Conservation (phyloP, 495 filamentous ascomycete genomes). For the Durotheca rogersii region DNA sequence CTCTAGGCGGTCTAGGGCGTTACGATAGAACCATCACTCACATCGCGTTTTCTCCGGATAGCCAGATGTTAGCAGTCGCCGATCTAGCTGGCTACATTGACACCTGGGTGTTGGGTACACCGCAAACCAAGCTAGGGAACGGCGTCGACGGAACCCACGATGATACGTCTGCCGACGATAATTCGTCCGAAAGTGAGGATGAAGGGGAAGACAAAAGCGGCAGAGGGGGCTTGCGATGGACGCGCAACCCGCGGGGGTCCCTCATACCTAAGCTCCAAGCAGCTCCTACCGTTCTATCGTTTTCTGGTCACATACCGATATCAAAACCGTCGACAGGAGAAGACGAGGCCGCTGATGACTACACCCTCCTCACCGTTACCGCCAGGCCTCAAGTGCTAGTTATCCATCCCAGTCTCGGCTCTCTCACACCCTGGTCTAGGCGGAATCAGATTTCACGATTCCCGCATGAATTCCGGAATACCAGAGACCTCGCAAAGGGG, state of each 20-base stretch:
- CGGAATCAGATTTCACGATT: constrained; percentile 74
- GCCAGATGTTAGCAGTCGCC: constrained; percentile 70
- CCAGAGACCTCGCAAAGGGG: constrained; percentile 77
- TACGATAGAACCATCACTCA: constrained; percentile 79
- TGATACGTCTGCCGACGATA: constrained; percentile 33
- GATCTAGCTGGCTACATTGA: constrained; percentile 87
- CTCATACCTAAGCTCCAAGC: constrained; percentile 76
- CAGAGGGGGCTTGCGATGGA: constrained; percentile 19
- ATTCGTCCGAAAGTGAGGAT: constrained; percentile 55
- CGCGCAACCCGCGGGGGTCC: constrained; percentile 52
- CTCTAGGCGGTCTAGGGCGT: constrained; percentile 67
- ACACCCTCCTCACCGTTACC: constrained; percentile 73
- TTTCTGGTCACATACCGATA: constrained; percentile 46
- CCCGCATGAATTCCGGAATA: constrained; percentile 66
- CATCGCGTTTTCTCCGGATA: constrained; percentile 76
- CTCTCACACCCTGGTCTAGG: constrained; percentile 79
- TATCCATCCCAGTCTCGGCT: constrained; percentile 72
- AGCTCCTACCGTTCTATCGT: constrained; percentile 69
- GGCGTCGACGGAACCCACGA: constrained; percentile 33
- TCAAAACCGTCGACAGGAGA: constrained; percentile 42
- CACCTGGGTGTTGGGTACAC: constrained; percentile 64
- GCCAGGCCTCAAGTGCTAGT: constrained; percentile 72
- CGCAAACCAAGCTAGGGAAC: constrained; percentile 47
- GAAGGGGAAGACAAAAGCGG: constrained; percentile 47
- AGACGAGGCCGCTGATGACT: constrained; percentile 38